Evolutionary conservation across 768 basidiomycete species (phyloP).

Genomic region (Suillus subluteus): DNA sequence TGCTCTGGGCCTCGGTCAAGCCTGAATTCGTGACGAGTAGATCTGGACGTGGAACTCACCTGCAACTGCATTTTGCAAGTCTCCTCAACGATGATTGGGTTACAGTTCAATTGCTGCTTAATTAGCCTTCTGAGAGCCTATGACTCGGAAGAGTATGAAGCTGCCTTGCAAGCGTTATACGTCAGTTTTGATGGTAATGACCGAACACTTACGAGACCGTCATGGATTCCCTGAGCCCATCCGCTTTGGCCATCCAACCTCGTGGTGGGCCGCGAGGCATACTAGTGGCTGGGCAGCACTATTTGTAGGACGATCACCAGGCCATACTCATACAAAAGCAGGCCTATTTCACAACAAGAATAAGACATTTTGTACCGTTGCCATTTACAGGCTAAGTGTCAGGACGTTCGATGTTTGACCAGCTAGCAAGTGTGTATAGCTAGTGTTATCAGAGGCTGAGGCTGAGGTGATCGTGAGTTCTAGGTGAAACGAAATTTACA

Average conservation of each 20-base stretch:
- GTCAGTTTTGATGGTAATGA: background rate
- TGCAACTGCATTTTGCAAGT: conserved; percentile 1
- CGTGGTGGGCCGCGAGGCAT: conserved; percentile 4
- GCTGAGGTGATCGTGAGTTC: too few species aligned
- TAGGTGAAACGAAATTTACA: too few species aligned
- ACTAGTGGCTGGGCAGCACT: background rate
- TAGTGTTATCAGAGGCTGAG: background rate
- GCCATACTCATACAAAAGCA: conserved; percentile 1
- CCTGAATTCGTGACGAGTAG: background rate
- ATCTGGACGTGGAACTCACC: background rate
- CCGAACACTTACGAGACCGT: background rate
- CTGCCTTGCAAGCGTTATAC: background rate
- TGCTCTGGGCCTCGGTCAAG: background rate
- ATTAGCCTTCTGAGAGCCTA: background rate
- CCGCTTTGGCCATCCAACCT: conserved; percentile 1
- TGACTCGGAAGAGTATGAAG: background rate
- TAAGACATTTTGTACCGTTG: background rate
- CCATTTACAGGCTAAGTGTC: background rate
- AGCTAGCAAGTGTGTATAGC: background rate
- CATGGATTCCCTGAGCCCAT: conserved; percentile 3
- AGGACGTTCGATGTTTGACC: background rate
- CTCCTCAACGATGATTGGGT: background rate
- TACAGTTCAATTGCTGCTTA: background rate
- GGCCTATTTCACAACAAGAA: background rate
- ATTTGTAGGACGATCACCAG: background rate